These are phyloP conservation scores for Elongisporangium undulatum DNA, from an alignment of 352 stramenopile species.

Conservation along the genomic window DNA sequence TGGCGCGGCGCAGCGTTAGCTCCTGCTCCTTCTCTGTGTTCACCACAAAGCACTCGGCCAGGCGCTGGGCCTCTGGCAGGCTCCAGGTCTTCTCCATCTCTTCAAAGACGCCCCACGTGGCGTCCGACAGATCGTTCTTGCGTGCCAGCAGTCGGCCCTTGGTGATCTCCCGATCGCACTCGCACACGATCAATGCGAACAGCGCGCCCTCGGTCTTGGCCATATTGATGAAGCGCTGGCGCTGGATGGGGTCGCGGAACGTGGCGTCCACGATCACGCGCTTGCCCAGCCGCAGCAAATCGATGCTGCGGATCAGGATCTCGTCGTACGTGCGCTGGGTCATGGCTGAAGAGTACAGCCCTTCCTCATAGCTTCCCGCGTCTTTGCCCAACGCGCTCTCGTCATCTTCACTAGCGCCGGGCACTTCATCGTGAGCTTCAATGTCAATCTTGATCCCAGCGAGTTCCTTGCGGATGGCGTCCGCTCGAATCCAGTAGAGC, in stretches of 20 bases:
- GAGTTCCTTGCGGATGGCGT: constrained; percentile 65
- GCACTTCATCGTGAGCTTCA: background rate
- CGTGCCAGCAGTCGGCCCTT: constrained; percentile 54
- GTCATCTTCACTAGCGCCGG: background rate
- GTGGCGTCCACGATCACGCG: constrained; percentile 61
- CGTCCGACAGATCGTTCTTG: constrained; percentile 58
- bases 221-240: constrained; percentile 33
- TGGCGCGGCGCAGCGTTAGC: constrained; percentile 44
- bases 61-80: constrained; percentile 23
- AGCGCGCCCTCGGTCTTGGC: constrained; percentile 44
- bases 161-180: constrained; percentile 68
- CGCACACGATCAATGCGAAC: constrained; percentile 50
- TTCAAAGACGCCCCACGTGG: constrained; percentile 66
- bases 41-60: constrained; percentile 40
- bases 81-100: constrained; percentile 50
- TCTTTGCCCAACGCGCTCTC: background rate
- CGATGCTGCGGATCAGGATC: constrained; percentile 32
- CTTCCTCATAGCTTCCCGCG: constrained; percentile 42
- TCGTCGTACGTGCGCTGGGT: constrained; percentile 64
- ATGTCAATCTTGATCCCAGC: constrained; percentile 4
- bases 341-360: constrained; percentile 50
- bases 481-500: constrained; percentile 51
- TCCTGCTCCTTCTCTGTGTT: constrained; percentile 76
- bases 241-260: constrained; percentile 42
- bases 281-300: constrained; percentile 35